These are phyloP conservation scores for Penicillium verrucosum DNA, from an alignment of 2,329 filamentous ascomycete species.

Conservation along the genomic window DNA sequence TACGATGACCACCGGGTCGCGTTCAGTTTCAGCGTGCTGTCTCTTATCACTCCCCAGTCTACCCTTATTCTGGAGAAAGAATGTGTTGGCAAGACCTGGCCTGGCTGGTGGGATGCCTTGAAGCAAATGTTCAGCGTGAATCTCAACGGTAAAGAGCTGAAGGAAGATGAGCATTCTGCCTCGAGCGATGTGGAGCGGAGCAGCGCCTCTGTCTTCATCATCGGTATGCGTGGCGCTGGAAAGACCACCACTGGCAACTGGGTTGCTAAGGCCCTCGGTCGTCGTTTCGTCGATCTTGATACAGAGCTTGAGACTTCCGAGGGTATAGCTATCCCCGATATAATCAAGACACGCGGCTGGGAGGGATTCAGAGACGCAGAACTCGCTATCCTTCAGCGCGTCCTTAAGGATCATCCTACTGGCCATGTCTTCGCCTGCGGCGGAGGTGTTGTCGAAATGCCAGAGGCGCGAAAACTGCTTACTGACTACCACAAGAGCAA, in stretches of 20 bases:
- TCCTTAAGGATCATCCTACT: slow-evolving; percentile 69
- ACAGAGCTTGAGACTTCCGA: slow-evolving; percentile 74
- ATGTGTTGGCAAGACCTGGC: slow-evolving; percentile 97
- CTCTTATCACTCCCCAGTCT: slow-evolving; percentile 65
- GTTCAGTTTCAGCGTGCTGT: slow-evolving; percentile 95
- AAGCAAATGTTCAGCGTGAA: slow-evolving; percentile 72
- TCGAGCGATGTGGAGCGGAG: slow-evolving; percentile 40
- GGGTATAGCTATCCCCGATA: slow-evolving; percentile 76
- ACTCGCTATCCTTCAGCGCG: slow-evolving; percentile 66
- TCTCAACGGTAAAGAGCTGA: slow-evolving; percentile 70
- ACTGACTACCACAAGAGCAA: slow-evolving; percentile 69
- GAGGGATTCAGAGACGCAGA: slow-evolving; percentile 82
- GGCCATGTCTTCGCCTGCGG: slow-evolving; percentile 89
- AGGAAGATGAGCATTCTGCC: slow-evolving; percentile 36
- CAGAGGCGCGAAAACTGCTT: slow-evolving; percentile 73
- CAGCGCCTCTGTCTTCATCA: slow-evolving; percentile 76
- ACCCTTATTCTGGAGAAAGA: slow-evolving; percentile 83
- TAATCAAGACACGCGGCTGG: slow-evolving; percentile 79
- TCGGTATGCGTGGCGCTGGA: slow-evolving; percentile 95
- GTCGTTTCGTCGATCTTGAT: slow-evolving; percentile 83
- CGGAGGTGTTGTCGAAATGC: slow-evolving; percentile 85
- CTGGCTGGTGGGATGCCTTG: slow-evolving; percentile 94
- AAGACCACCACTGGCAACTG: slow-evolving; percentile 92
- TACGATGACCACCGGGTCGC: slow-evolving; percentile 98
- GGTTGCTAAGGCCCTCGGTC: slow-evolving; percentile 71